Base-by-base conservation (phyloP, 352 stramenopile species). In the Globisporangium spiculum region DNA sequence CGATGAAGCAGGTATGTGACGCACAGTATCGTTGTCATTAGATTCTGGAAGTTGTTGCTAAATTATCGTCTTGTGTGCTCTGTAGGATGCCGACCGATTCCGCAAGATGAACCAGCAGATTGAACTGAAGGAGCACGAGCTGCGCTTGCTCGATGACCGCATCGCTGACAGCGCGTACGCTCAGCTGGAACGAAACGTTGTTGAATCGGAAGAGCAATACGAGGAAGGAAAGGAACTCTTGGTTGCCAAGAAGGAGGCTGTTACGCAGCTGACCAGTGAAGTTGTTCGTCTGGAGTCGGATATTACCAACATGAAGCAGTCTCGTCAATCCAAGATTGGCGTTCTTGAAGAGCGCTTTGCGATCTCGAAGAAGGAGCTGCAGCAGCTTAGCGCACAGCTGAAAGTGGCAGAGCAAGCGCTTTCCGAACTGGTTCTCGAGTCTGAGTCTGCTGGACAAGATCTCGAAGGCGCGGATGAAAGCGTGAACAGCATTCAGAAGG, bases 81-180 rank as follows among this genome's bases (percentile, higher is more conserved):
- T 61, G 0, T 56, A 91, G 76, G 87, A 96, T 73, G 80, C 81
- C 18, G 78, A 86, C 18, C 75, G 86, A 18, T 96, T 92, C 66
- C 83, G 81, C 36, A 82, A 89, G 24, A 63, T 94, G 24, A 88
- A 80, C 32, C 82, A 94, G 55, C 82, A 94, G 54, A 77, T 95
- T 59, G 87, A 95, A 41, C 70, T 96, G 26, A 96, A 96, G 65
- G 77, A 92, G 56, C 89, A 96, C 61, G 86, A 96, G 34, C 68
- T 93, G 59, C 70, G 71, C 34, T 71, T 96, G 66, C 75, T 96
- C 4, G 84, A 93, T 18, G 86, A 93, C 52, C 87, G 88, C 50
- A 94, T 96, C 56, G 78, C 84, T 32, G 86, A 80, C 30, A 96
- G 86, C 64, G 83, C 84, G 4, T 90, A 91, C 65, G 87, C 86